These are phyloP conservation scores for Ceratobasidium sp. DNA, from an alignment of 1,284 basidiomycete species.

Conservation along the genomic window DNA sequence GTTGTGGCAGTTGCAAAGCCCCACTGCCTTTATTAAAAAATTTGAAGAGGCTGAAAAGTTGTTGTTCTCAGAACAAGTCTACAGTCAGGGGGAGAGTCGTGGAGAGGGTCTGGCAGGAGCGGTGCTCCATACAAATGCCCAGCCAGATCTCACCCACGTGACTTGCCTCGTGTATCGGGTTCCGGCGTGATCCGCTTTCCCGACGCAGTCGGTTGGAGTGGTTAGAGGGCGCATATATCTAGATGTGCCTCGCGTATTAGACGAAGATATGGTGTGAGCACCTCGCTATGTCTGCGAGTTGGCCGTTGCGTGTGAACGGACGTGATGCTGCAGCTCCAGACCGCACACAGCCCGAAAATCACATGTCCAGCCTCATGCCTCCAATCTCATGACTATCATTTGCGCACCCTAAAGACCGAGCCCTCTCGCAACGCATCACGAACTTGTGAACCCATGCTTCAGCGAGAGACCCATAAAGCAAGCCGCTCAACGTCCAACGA, in stretches of 20 bases:
- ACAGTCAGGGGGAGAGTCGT: constrained; percentile 36
- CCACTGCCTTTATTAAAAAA: constrained; percentile 23
- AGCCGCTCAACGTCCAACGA: not conserved
- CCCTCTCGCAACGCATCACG: too few relatives aligned
- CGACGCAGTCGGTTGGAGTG: not conserved
- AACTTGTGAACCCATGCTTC: too few relatives aligned
- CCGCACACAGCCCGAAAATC: constrained; percentile 5
- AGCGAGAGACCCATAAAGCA: not conserved
- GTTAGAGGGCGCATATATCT: constrained; percentile 4
- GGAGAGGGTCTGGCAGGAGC: not conserved
- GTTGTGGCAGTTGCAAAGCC: constrained; percentile 2
- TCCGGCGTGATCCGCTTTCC: constrained; percentile 41
- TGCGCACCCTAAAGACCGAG: too few relatives aligned
- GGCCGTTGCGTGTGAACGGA: not conserved
- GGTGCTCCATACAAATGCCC: constrained; percentile 9
- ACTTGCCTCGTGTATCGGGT: constrained; percentile 43
- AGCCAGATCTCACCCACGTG: constrained; percentile 11
- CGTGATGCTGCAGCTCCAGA: not conserved
- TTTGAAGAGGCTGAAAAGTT: constrained; percentile 5
- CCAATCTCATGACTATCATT: not conserved
- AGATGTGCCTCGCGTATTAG: too few relatives aligned
- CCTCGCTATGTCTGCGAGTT: too few relatives aligned
- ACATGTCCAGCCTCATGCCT: constrained; percentile 5
- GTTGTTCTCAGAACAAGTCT: not conserved
- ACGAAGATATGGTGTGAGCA: too few relatives aligned